phyloP scores from a whole-genome alignment of 331 rosid genomes.

The Stylosanthes scabra region DNA sequence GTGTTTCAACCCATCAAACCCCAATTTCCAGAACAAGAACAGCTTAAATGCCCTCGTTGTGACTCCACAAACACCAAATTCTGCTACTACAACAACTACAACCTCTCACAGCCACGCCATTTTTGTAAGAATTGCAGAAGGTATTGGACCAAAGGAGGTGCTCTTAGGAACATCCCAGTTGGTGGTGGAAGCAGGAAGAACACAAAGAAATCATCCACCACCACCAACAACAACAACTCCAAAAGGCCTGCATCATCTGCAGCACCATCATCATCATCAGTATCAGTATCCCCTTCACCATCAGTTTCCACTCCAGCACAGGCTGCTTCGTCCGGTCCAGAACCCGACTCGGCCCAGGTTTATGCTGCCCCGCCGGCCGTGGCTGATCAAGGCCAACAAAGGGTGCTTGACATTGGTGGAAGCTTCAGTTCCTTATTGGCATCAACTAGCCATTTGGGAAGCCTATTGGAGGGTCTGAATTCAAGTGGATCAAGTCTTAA shows the following conservation, averaged over 20 bases:
- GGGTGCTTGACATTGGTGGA: slow-evolving; percentile 53
- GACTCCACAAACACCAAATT: slow-evolving; percentile 89
- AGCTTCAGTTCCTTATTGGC: slow-evolving; percentile 77
- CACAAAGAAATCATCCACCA: slow-evolving; percentile 57
- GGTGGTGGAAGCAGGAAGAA: slow-evolving; percentile 92
- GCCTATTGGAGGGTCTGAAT: slow-evolving; percentile 61
- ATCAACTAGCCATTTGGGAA: slow-evolving; percentile 63
- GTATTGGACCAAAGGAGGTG: slow-evolving; percentile 97
- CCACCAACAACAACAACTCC: slow-evolving; percentile 26
- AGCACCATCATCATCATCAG: slow-evolving; percentile 32
- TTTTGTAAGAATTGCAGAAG: slow-evolving; percentile 90
- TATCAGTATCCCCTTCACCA: slow-evolving; percentile 40
- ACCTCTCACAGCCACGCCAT: slow-evolving; percentile 96
- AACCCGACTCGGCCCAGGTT: slow-evolving; percentile 41
- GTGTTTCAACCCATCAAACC: slow-evolving; percentile 64
- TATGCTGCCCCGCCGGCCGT: neutral
- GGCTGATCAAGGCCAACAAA: slow-evolving; percentile 40
- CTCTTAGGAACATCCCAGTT: slow-evolving; percentile 85
- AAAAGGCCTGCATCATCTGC: slow-evolving; percentile 61
- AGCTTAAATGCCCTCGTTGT: slow-evolving; percentile 87
- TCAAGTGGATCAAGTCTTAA: slow-evolving; percentile 62
- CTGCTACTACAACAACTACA: slow-evolving; percentile 97
- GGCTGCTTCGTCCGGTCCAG: slow-evolving; percentile 35
- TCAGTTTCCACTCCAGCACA: slow-evolving; percentile 37
- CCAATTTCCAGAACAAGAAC: slow-evolving; percentile 86